Base-by-base conservation (phyloP, 495 filamentous ascomycete species). In the Filosporella fistucella region DNA sequence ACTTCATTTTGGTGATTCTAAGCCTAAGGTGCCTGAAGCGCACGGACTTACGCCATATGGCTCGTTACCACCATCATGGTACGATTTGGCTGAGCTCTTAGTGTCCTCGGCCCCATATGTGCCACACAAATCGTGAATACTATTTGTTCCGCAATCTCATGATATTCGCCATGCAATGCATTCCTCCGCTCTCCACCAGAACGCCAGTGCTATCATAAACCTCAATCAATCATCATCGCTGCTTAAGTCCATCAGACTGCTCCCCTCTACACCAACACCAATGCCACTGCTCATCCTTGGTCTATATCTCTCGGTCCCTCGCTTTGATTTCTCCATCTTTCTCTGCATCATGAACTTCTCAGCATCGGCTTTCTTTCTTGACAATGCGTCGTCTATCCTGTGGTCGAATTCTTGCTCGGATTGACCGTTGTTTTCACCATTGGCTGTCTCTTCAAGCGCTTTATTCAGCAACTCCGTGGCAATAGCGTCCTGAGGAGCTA, bases 381-480 rank as follows among this genome's bases (percentile, higher is more conserved):
- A 35, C 14, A 58, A 44, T 12, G 49, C 61, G 26, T 24, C 56
- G 1, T 67, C 64, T 51, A 70, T 44, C 2, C 64, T 64, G n/a
- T 49, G 54, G n/a, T 57, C 51, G 3, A 55, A 50, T 14, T 49
- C 40, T 10, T 45, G 11, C 22, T 48, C 43, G 11, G 18, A 20
- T 21, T 21, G 4, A 12, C 39, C 13, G 18, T 35, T 18, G 30
- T 48, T 2, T 18, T 42, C 54, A 41, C 28, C 37, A 16, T 32
- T 29, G 0, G 78, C 71, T 61, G 81, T 85, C 58, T 89, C 78
- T 46, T 86, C 80, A 1, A 90, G 67, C 9, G 86, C 86, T 42
- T 87, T 85, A 36, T 80, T 82, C 13, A 91, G 64, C 28, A 91
- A 63, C 46, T 87, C 86, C 10, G 83, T 87, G 4, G 86, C 85